Evolutionary conservation across 495 filamentous ascomycete species (phyloP).

Genomic region (Haplographium delicatum): DNA sequence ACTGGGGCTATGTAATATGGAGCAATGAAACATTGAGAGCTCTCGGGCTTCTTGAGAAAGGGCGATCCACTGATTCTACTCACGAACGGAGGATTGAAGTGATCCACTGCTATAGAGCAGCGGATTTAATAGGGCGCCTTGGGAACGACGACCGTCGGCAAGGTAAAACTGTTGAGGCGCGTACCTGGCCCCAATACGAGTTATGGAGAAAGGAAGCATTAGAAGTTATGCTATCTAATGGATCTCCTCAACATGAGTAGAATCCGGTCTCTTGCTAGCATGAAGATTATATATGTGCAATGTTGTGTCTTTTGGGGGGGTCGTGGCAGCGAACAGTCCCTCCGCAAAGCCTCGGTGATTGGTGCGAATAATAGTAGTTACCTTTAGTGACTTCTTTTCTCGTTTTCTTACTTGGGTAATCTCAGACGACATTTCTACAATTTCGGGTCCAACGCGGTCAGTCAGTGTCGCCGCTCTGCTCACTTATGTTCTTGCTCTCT

Average conservation of each 20-base stretch:
- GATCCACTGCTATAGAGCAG: neutral
- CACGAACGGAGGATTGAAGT: neutral
- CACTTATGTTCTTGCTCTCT: neutral
- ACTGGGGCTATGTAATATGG: constrained; percentile 4
- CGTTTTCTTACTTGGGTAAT: too few relatives aligned
- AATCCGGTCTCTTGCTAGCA: neutral
- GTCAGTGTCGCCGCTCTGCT: too few relatives aligned
- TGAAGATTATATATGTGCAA: neutral
- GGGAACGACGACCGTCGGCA: neutral
- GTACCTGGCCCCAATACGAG: neutral
- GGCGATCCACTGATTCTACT: neutral
- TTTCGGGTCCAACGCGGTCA: too few relatives aligned
- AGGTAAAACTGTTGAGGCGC: neutral
- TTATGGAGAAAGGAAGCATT: constrained; percentile 1
- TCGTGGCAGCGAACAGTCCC: too few relatives aligned
- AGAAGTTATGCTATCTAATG: neutral
- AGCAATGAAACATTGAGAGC: neutral
- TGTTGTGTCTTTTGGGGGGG: too few relatives aligned
- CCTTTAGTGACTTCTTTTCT: too few relatives aligned
- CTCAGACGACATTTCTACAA: too few relatives aligned
- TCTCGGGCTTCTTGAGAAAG: constrained; percentile 3
- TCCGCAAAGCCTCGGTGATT: too few relatives aligned
- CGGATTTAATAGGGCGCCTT: neutral
- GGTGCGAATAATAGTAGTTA: too few relatives aligned
- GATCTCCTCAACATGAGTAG: neutral